A percentile compares a stretch with the other conserved stretches of the same genome.
These are phyloP conservation scores for Discostella pseudostelligera DNA, from an alignment of 108 stramenopile species.

Conservation along the genomic window DNA sequence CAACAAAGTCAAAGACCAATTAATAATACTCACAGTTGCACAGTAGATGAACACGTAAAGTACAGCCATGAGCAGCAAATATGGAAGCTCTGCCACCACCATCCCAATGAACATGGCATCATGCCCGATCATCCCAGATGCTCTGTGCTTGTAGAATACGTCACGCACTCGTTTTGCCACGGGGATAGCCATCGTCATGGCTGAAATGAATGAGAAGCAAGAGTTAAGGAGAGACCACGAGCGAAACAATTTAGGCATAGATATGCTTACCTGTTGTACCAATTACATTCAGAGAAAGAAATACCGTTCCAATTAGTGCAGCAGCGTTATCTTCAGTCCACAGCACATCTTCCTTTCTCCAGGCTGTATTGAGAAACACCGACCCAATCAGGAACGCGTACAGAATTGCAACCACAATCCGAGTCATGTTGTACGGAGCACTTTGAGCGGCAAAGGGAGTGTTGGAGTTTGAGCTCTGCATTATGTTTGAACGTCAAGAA, in stretches of 20 bases:
- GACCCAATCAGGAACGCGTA: constrained; percentile 70
- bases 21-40: constrained; percentile 11
- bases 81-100: constrained; percentile 60
- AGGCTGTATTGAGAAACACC: constrained; percentile 43
- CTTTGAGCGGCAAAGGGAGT: not conserved
- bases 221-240: constrained; percentile 29
- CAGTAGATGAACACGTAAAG: constrained; percentile 34
- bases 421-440: constrained; percentile 68
- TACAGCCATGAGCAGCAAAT: constrained; percentile 31
- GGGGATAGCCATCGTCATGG: constrained; percentile 70
- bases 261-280: constrained; percentile 32
- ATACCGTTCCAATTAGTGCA: constrained; percentile 41
- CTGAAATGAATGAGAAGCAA: constrained; percentile 47
- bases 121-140: constrained; percentile 72
- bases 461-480: not conserved
- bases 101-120: constrained; percentile 56
- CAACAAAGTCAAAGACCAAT: not conserved
- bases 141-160: constrained; percentile 70
- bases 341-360: constrained; percentile 1
- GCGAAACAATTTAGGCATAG: constrained; percentile 17
- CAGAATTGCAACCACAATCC: constrained; percentile 51
- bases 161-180: constrained; percentile 71
- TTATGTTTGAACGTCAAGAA: not conserved
- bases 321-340: constrained; percentile 32
- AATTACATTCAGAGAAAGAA: constrained; percentile 45